Conservation (phyloP, 2,329 filamentous ascomycete species). For the Didymella arachidicola region DNA sequence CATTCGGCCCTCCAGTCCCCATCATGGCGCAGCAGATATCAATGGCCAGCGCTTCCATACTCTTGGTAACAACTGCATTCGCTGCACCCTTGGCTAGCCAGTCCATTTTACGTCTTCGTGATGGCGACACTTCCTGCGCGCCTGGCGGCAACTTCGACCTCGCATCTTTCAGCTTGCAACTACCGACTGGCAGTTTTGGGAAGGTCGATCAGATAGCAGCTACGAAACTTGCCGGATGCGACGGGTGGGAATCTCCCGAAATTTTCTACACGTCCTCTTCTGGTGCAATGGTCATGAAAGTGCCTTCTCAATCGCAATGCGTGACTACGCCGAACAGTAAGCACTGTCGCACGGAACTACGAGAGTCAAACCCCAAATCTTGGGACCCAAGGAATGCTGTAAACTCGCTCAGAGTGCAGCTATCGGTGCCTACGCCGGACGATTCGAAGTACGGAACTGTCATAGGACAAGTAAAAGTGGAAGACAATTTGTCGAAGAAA, state of each 20-base stretch:
- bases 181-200: slow-evolving; percentile 47
- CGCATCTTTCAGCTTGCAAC: slow-evolving; percentile 48
- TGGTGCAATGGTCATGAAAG: slow-evolving; percentile 52
- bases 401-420: slow-evolving; percentile 47
- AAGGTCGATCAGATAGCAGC: slow-evolving; percentile 42
- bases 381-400: slow-evolving; percentile 45
- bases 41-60: neutral
- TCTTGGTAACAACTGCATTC: neutral
- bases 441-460: slow-evolving; percentile 50
- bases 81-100: neutral
- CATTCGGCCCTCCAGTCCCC: neutral
- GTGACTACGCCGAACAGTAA: slow-evolving; percentile 53
- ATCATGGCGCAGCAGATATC: neutral
- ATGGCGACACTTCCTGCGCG: slow-evolving; percentile 20
- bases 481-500: slow-evolving; percentile 48
- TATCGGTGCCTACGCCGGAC: slow-evolving; percentile 43
- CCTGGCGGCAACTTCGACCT: slow-evolving; percentile 35
- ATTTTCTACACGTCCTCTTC: slow-evolving; percentile 45
- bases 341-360: slow-evolving; percentile 56
- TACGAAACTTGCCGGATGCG: slow-evolving; percentile 47
- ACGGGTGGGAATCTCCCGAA: slow-evolving; percentile 43
- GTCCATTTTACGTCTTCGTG: neutral
- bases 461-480: slow-evolving; percentile 53
- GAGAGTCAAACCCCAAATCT: slow-evolving; percentile 45
- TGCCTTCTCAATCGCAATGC: slow-evolving; percentile 50